Evolutionary conservation across 176 grass and related monocot genomes (phyloP), one percentile per base, ranked within the genome.

Genomic region (Thalia dealbata): DNA sequence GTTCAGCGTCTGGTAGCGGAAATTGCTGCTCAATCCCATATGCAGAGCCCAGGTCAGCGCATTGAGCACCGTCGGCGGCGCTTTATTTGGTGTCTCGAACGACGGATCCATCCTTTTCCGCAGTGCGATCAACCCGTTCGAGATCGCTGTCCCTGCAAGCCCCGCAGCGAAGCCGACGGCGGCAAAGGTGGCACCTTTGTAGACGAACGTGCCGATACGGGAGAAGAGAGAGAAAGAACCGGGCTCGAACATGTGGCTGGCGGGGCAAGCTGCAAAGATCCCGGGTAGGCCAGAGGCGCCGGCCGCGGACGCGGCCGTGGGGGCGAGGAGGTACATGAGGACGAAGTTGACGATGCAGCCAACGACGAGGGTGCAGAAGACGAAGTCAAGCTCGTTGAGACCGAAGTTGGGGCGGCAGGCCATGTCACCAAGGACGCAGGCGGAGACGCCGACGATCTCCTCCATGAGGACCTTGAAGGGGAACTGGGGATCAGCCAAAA

Each of bases 391-490:
- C 65, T 68, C 65, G 65, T 24, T 21, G 30, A 68, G 65, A 22
- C 65, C 65, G 1, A 68, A 68, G 35, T 68, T 68, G 9, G 65
- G 65, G 32, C 65, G 65, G 35, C 32, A 68, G 65, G 65, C 65
- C 65, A 68, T 68, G 32, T 68, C 65, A 30, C 65, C 65, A 11
- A 68, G 65, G 65, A 68, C 65, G 65, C 65, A 68, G 12, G 65
- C 16, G n/a, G 65, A 44, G 35, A 68, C 65, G 65, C 65, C 65
- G 30, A 68, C 65, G 3, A 68, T 0, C 65, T 68, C 65, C 38
- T 68, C 65, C 65, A 68, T 68, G 65, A 68, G 65, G 30, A 68
- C 65, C 65, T 68, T 68, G 65, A 68, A 68, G 3, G 65, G 65
- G 65, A 68, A 68, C 35, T 68, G 65, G 10, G 65, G 65, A 68